Conservation (phyloP, 306 rosid species). For the Cicer arietinum region DNA sequence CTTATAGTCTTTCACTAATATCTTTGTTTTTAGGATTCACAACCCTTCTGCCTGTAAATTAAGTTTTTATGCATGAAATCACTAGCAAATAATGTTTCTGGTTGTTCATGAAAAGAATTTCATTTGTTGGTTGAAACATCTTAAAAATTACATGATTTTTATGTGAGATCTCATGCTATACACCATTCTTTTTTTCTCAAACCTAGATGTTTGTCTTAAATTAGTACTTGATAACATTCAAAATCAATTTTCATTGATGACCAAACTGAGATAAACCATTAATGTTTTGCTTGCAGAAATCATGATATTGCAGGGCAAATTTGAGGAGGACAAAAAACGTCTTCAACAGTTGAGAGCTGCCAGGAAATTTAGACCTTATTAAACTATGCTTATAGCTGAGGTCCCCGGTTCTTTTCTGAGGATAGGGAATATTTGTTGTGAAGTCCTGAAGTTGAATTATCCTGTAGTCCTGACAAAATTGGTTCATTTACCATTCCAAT, state of each 20-base stretch:
- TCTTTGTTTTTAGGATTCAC: not conserved
- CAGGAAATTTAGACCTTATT: conserved; percentile 89
- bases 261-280: conserved; percentile 36
- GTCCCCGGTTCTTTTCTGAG: not conserved
- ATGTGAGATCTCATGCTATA: not conserved
- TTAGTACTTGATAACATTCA: not conserved
- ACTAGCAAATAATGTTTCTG: conserved; percentile 6
- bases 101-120: conserved; percentile 7
- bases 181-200: not conserved
- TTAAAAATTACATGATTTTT: not conserved
- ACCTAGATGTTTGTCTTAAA: not conserved
- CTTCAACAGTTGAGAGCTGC: conserved; percentile 86
- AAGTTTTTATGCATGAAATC: not conserved
- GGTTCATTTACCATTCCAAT: not conserved
- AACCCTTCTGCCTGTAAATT: not conserved
- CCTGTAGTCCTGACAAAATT: not conserved
- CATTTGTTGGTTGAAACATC: not conserved
- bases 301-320: conserved; percentile 81
- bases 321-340: conserved; percentile 81
- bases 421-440: not conserved
- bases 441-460: not conserved
- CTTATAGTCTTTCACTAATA: not conserved
- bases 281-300: conserved; percentile 66
- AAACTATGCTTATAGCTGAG: conserved; percentile 19
- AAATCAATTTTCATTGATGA: not conserved